Conservation (phyloP, 2,329 filamentous ascomycete genomes). For the Paramyrothecium sp. region DNA sequence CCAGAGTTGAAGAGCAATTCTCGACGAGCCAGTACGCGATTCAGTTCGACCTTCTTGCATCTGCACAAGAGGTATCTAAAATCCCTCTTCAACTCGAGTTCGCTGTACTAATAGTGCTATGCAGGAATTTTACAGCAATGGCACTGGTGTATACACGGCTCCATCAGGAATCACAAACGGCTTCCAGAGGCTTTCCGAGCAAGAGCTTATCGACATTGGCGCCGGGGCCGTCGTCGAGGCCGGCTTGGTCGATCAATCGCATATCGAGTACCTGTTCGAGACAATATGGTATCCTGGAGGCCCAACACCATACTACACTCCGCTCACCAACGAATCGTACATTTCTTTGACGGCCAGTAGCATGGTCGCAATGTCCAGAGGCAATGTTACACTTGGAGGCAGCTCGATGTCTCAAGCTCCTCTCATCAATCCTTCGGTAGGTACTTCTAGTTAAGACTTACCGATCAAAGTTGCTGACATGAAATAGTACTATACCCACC, state of each 20-base stretch:
- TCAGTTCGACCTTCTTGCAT: constrained; percentile 12
- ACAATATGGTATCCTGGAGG: constrained; percentile 23
- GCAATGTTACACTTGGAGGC: neutral
- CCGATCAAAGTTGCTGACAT: neutral
- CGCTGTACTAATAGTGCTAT: neutral
- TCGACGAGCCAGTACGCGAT: constrained; percentile 11
- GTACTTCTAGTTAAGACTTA: neutral
- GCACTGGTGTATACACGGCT: constrained; percentile 17
- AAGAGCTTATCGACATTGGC: constrained; percentile 15
- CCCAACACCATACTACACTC: constrained; percentile 22
- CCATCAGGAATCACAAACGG: constrained; percentile 21
- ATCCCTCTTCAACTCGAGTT: neutral
- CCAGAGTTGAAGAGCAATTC: constrained; percentile 16
- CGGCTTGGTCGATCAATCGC: constrained; percentile 19
- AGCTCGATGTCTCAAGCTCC: neutral
- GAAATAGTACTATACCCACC: constrained; percentile 20
- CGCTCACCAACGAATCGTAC: constrained; percentile 18
- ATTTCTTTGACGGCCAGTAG: constrained; percentile 12
- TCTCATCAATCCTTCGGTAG: neutral
- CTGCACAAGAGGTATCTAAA: neutral
- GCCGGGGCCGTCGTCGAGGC: constrained; percentile 14
- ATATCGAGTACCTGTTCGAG: constrained; percentile 24
- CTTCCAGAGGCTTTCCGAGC: constrained; percentile 17
- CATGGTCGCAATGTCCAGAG: neutral
- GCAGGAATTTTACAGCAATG: constrained; percentile 17